Evolutionary conservation across 2,329 filamentous ascomycete genomes (phyloP), one percentile per base, ranked within the genome.

Genomic region (Leptographium flavum): DNA sequence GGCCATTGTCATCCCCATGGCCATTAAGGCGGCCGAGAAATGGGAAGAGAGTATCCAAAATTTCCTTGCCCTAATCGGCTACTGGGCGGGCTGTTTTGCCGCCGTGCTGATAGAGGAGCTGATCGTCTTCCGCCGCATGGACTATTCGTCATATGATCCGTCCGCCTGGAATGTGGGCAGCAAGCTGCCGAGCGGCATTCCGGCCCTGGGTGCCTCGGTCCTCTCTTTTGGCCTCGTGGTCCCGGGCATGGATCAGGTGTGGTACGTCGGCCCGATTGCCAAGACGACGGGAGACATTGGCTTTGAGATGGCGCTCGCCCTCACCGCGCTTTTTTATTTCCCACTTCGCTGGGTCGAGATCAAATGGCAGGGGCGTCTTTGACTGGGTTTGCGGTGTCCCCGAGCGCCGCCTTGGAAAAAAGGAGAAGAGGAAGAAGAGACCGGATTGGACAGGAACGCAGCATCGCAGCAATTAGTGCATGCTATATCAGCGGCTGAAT

Each of bases 201-300:
- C 71, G 1, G 71, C 71, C 3, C 50, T 74, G 13, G 57, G 57
- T 3, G 67, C 69, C 2, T 71, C 62, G 3, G 35, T 68, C 3
- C 52, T 69, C n/a, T 67, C 63, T 42, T 65, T 71, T 46, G 69
- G 58, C 2, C 55, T 79, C 9, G 67, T 79, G 2, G 63, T 80
- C 7, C 76, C 76, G 0, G 72, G 69, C 28, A 79, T 80, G 69
- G 66, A 64, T 10, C 72, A 78, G 57, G 70, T 67, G 4, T 80
- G 75, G 75, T 80, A 69, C 54, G 71, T 66, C 9, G 76, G 76
- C 0, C 76, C 76, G 0, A 72, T 81, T 52, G 76, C 75, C 0
- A 59, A 67, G 57, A 68, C 53, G 31, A 77, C 76, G 11, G 78
- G 78, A 0, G 77, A 82, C 50, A 73, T 82, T 56, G 79, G 78